phyloP scores from a whole-genome alignment of 2,329 filamentous ascomycete genomes.

The Celoporthe dispersa region DNA sequence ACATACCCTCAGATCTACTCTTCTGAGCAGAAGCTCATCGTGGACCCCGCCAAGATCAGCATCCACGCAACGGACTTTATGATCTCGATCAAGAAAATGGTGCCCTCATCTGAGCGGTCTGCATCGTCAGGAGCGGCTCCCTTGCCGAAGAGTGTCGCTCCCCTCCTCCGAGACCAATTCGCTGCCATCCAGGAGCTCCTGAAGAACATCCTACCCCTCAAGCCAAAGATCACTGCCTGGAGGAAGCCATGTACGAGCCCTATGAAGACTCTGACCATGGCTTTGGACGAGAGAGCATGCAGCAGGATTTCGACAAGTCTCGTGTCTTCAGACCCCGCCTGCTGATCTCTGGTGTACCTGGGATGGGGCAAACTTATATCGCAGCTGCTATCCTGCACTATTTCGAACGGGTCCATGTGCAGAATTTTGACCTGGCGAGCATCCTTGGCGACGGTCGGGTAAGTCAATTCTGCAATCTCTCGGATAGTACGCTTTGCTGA shows the following conservation, averaged over 20 bases:
- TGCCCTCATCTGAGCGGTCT: conserved; percentile 91
- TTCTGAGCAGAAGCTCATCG: conserved; percentile 85
- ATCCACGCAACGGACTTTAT: conserved; percentile 95
- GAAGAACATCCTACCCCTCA: conserved; percentile 78
- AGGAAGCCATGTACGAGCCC: conserved; percentile 91
- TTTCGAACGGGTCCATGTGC: conserved; percentile 91
- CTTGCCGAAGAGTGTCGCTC: conserved; percentile 78
- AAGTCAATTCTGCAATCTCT: conserved; percentile 38
- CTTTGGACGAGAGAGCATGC: conserved; percentile 79
- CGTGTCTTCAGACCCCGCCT: conserved; percentile 88
- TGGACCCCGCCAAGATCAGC: conserved; percentile 82
- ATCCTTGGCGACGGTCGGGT: conserved; percentile 82
- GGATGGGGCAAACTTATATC: conserved; percentile 94
- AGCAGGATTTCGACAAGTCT: conserved; percentile 81
- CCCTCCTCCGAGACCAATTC: conserved; percentile 76
- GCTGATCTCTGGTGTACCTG: conserved; percentile 77
- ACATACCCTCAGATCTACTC: conserved; percentile 96
- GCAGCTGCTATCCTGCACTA: conserved; percentile 84
- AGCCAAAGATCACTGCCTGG: conserved; percentile 86
- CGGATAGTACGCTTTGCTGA: conserved; percentile 33
- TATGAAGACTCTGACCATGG: conserved; percentile 81
- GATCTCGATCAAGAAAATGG: conserved; percentile 93
- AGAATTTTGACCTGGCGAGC: conserved; percentile 89
- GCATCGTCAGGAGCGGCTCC: conserved; percentile 83
- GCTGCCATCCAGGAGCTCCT: conserved; percentile 69